Percentiles rank a stretch among this genome's conserved stretches.
Conservation (phyloP, 1,139 yeast species). For the Debaryomyces psychrophilus region DNA sequence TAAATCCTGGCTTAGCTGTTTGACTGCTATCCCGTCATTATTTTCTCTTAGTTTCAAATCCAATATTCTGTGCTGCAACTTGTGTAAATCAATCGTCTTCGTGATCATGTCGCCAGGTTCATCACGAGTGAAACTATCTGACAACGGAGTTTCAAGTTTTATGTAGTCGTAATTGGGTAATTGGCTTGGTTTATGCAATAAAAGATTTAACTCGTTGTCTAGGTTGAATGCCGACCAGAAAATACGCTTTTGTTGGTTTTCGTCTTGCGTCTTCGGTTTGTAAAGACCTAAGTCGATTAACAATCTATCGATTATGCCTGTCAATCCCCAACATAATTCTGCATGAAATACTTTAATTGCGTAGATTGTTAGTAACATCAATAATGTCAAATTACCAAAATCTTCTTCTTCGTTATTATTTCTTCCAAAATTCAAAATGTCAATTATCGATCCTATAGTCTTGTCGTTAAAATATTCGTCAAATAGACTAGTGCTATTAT, state of each 20-base stretch:
- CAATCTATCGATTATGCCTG: slow-evolving; percentile 39
- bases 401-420: slow-evolving; percentile 22
- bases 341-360: slow-evolving; percentile 33
- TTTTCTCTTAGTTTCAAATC: slow-evolving; percentile 21
- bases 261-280: slow-evolving; percentile 14
- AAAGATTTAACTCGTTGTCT: slow-evolving; percentile 42
- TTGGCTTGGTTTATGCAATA: slow-evolving; percentile 39
- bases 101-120: slow-evolving; percentile 26
- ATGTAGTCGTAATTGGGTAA: slow-evolving; percentile 31
- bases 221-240: slow-evolving; percentile 46
- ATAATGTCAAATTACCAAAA: slow-evolving; percentile 27
- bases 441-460: slow-evolving; percentile 37
- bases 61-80: slow-evolving; percentile 24
- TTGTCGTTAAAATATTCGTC: slow-evolving; percentile 34
- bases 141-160: slow-evolving; percentile 17
- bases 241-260: slow-evolving; percentile 24
- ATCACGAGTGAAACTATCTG: slow-evolving; percentile 15
- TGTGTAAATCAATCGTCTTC: slow-evolving; percentile 25
- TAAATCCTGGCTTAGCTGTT: slow-evolving; percentile 26
- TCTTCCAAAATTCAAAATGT: slow-evolving; percentile 33
- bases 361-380: slow-evolving; percentile 37
- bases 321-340: slow-evolving; percentile 37
- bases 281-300: slow-evolving; percentile 30
- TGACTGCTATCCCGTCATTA: slow-evolving; percentile 16
- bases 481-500: slow-evolving; percentile 27